A percentile compares a stretch with the other conserved stretches of the same genome.
phyloP scores from a whole-genome alignment of 441 rosid species.

The Hura crepitans region DNA sequence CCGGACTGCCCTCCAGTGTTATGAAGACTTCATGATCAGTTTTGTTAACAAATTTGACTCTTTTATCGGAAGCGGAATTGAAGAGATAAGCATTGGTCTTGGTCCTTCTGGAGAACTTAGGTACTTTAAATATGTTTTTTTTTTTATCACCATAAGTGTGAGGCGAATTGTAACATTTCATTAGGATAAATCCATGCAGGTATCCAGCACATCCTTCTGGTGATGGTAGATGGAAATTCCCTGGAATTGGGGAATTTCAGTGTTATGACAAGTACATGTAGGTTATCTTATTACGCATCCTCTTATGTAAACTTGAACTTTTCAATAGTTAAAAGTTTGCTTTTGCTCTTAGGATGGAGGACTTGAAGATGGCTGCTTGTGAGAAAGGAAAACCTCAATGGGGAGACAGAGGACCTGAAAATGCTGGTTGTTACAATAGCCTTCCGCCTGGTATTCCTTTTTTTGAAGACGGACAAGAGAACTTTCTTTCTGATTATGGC shows the following conservation, averaged over 20 bases:
- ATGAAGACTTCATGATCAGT: constrained; percentile 56
- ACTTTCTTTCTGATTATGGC: constrained; percentile 64
- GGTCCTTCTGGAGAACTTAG: constrained; percentile 57
- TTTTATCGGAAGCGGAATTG: constrained; percentile 50
- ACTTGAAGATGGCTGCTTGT: constrained; percentile 59
- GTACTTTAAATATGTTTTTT: constrained; percentile 34
- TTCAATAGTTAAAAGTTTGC: constrained; percentile 21
- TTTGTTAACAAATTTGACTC: constrained; percentile 48
- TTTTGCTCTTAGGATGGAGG: constrained; percentile 57
- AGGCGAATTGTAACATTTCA: constrained; percentile 18
- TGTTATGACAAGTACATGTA: constrained; percentile 74
- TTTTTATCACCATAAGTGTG: constrained; percentile 15
- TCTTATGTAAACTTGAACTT: constrained; percentile 13
- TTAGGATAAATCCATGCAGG: constrained; percentile 35
- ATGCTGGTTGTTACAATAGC: constrained; percentile 57
- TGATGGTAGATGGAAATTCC: constrained; percentile 68
- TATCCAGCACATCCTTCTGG: constrained; percentile 68
- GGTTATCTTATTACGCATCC: constrained; percentile 20
- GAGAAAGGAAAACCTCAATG: constrained; percentile 60
- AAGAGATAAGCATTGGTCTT: constrained; percentile 47
- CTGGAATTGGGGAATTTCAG: constrained; percentile 80
- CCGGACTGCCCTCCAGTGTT: constrained; percentile 60
- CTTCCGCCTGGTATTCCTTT: constrained; percentile 52
- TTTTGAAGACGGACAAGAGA: constrained; percentile 54
- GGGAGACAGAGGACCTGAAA: constrained; percentile 54